A percentile compares a stretch with the other conserved stretches of the same genome.
These are phyloP conservation scores for Straminergon stramineum DNA, from an alignment of 225 moss, liverwort and hornwort genomes.

Conservation along the genomic window DNA sequence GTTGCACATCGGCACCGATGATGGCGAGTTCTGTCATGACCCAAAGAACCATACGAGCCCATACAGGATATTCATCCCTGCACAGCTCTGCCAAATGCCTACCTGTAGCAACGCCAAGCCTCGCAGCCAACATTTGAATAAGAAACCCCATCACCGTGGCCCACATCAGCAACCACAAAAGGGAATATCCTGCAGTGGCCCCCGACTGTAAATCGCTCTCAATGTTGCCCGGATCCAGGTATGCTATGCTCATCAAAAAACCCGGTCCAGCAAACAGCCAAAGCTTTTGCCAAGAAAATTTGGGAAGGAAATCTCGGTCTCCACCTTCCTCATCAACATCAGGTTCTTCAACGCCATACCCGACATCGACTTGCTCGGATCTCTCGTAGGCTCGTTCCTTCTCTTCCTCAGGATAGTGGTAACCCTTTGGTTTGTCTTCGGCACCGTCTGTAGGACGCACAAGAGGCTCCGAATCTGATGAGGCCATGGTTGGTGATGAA, in stretches of 20 bases:
- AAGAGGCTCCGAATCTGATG: constrained; percentile 30
- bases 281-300: constrained; percentile 82
- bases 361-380: constrained; percentile 64
- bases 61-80: constrained; percentile 69
- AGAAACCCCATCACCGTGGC: constrained; percentile 82
- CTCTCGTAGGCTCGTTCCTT: constrained; percentile 67
- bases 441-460: background rate
- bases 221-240: constrained; percentile 89
- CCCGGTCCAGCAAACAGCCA: constrained; percentile 92
- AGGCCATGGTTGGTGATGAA: background rate
- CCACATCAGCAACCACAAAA: constrained; percentile 89
- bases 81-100: constrained; percentile 88
- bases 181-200: constrained; percentile 66
- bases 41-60: constrained; percentile 77
- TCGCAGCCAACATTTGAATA: constrained; percentile 72
- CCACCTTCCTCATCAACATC: constrained; percentile 58
- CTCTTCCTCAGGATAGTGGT: background rate
- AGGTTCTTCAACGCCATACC: constrained; percentile 12
- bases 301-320: constrained; percentile 54
- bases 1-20: constrained; percentile 85
- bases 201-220: constrained; percentile 91
- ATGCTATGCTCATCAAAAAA: constrained; percentile 91
- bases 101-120: constrained; percentile 81
- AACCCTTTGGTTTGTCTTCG: background rate
- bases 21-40: constrained; percentile 86